Evolutionary conservation across 2,329 filamentous ascomycete genomes (phyloP), one percentile per base, ranked within the genome.

Genomic region (Penicillium olsonii): DNA sequence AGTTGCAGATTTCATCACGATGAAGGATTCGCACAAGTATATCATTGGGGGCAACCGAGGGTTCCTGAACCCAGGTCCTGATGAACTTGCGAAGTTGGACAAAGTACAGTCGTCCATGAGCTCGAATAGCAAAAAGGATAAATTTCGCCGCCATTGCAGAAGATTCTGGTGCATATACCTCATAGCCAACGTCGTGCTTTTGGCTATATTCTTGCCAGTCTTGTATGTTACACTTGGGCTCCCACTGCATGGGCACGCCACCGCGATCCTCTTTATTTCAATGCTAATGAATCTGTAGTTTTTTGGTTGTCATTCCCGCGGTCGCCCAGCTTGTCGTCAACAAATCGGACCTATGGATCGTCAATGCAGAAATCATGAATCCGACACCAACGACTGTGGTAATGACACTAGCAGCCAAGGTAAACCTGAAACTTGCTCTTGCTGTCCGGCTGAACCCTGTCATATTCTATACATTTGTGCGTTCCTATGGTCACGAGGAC

Each of bases 251-350:
- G n/a, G n/a, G n/a, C n/a, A n/a, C n/a, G 11, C 31, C 26, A 17
- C 0, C 17, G 3, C 19, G 10, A 5, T 18, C 17, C 20, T 24
- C 5, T 10, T 15, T 26, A 33, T 27, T 15, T 37, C 22, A 42
- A 29, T 19, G 29, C 29, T 31, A 14, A 27, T 17, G 11, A 22
- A 2, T 17, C 15, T 19, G 10, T 35, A 79, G 77, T 24, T 79
- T 79, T 63, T 63, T 70, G 17, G 68, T 77, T 15, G 73, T 75
- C 7, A 68, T 79, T 22, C 77, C 77, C 1, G 70, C 70, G n/a
- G 71, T 78, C 26, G 70, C 76, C 1, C 75, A 77, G 52, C 57
- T 63, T 22, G 73, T 79, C 17, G 69, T 80, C 47, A 67, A 74
- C 22, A 56, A 68, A 17, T 73, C 77, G 20, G 55, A 65, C 6